phyloP scores from a whole-genome alignment of 257 asterid genomes.

The Solanum raphanifolium region DNA sequence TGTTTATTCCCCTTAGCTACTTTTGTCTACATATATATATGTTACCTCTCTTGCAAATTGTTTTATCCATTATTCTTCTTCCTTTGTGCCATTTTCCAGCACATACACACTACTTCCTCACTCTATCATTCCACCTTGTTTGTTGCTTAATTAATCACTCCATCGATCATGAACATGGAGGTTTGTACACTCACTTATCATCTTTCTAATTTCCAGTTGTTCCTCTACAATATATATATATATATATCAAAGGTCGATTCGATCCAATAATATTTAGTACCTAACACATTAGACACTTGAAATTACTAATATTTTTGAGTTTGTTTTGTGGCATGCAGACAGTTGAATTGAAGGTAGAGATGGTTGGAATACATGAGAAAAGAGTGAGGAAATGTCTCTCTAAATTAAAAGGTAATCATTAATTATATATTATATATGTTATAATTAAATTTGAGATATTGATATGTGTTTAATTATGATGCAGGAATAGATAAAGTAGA shows the following conservation, averaged over 20 bases:
- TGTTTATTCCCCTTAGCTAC: not conserved
- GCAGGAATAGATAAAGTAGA: constrained; percentile 38
- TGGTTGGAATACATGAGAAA: constrained; percentile 40
- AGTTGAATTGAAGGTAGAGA: constrained; percentile 42
- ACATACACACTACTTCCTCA: not conserved
- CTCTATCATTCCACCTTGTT: not conserved
- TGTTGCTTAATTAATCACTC: not conserved
- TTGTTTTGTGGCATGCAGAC: constrained; percentile 13
- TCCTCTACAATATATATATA: not conserved
- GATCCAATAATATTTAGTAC: not conserved
- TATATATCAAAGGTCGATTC: not conserved
- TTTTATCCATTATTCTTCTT: not conserved
- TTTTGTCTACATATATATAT: not conserved
- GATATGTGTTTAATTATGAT: not conserved
- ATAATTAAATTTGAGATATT: not conserved
- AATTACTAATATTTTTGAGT: too few species aligned
- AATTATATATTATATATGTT: too few species aligned
- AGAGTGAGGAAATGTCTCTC: constrained; percentile 39
- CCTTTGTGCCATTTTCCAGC: not conserved
- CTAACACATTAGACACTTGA: too few species aligned
- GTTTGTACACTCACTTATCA: not conserved
- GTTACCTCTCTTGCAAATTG: not conserved
- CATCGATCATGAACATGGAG: not conserved
- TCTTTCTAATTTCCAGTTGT: not conserved
- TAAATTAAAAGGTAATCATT: constrained; percentile 20